phyloP scores from a whole-genome alignment of 495 filamentous ascomycete genomes.

The Glonium stellatum region DNA sequence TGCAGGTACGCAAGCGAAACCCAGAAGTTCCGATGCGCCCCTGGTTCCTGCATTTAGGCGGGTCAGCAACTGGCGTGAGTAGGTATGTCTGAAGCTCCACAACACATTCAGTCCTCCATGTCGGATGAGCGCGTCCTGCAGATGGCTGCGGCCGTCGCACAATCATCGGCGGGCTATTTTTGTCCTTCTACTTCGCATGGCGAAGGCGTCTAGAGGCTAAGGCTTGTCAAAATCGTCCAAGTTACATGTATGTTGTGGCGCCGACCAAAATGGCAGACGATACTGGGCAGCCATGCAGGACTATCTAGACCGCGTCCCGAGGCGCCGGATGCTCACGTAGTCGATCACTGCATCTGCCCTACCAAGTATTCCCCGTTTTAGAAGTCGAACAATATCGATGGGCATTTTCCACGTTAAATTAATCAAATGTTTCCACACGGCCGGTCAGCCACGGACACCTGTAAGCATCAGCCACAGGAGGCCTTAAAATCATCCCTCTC shows the following conservation, averaged over 20 bases:
- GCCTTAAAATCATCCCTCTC: not conserved
- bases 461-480: not conserved
- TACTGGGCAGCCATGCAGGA: not conserved
- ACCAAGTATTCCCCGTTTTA: not conserved
- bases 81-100: not conserved
- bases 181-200: not conserved
- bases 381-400: not conserved
- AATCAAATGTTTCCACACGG: not conserved
- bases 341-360: not conserved
- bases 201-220: not conserved
- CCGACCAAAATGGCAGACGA: not conserved
- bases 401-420: not conserved
- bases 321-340: not conserved
- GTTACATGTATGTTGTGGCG: not conserved
- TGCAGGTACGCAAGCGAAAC: conserved; percentile 5
- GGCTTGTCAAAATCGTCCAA: not conserved
- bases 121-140: not conserved
- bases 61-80: not conserved
- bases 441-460: not conserved
- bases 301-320: not conserved
- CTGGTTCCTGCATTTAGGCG: conserved; percentile 1
- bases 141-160: not conserved
- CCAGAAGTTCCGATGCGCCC: conserved; percentile 1
- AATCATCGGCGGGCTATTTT: not conserved
- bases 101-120: not conserved